Evolutionary conservation across 371 early-diverging fungal species (phyloP), one percentile per base, ranked within the genome.

Genomic region (Mortierella sp.): DNA sequence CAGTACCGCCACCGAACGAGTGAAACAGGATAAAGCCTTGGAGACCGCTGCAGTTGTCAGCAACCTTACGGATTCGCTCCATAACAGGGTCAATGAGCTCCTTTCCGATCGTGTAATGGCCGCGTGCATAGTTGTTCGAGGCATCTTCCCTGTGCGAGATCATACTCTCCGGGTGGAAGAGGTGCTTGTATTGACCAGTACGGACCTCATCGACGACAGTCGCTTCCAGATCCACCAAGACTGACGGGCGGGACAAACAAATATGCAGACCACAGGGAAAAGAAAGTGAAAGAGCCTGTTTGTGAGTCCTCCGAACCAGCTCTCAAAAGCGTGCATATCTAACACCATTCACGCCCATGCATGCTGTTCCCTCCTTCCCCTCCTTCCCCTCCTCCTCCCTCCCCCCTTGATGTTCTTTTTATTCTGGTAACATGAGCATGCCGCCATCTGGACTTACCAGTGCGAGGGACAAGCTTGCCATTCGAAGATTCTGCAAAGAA

Each of bases 41-140:
- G 58, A 96, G 93, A 79, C 96, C 96, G 39, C 92, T 91, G 82
- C 98, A 98, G 90, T 94, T 95, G 86, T 97, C 98, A 42, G 96
- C 94, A 54, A 97, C 86, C 87, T 94, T 96, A 80, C 97, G 91
- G 82, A 99, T 92, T 72, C 96, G 93, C 83, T 99, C 98, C 61
- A 97, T 86, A 51, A 95, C 95, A 47, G 87, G 81, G 86, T 99
- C 99, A 68, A 99, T 92, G 45, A 97, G 91, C 82, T 97, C 97
- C 88, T 97, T 97, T 67, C 99, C 99, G 67, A 96, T 91, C 54
- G 99, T 98, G 88, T 98, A 99, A 88, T 99, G 97, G 71, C 99
- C 99, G 88, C 98, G 93, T 52, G 99, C 99, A 82, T 97, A 99
- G 93, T 98, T 98, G 90, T 99, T 98, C 81, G 98, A 98, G 46